Evolutionary conservation across 768 basidiomycete genomes (phyloP).

Genomic region (Trametopsis cervina): DNA sequence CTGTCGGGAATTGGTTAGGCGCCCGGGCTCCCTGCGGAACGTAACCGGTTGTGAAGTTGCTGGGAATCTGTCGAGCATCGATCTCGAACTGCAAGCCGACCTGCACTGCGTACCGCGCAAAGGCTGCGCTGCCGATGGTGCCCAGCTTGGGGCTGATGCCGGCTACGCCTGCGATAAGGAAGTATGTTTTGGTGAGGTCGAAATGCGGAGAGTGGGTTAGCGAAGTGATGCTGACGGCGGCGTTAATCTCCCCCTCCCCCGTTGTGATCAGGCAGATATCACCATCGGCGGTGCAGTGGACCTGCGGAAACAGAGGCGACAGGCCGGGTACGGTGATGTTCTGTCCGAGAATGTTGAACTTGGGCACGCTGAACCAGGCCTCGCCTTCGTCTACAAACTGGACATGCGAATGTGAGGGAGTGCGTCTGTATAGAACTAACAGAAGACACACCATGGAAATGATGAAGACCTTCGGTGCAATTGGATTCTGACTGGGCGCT

Average conservation of each 20-base stretch:
- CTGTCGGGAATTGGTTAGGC: conserved; percentile 22
- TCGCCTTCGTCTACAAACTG: conserved; percentile 12
- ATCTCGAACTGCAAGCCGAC: conserved; percentile 33
- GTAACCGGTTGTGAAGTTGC: conserved; percentile 31
- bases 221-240: conserved; percentile 27
- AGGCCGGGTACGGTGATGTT: conserved; percentile 34
- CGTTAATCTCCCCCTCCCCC: conserved; percentile 37
- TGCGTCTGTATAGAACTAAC: background rate
- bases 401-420: too few species aligned
- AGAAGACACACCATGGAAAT: conserved; percentile 3
- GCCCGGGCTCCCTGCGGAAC: conserved; percentile 25
- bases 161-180: conserved; percentile 35
- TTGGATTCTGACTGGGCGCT: background rate
- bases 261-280: conserved; percentile 32
- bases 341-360: conserved; percentile 26
- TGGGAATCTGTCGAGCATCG: conserved; percentile 34
- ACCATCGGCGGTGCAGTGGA: conserved; percentile 28
- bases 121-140: conserved; percentile 32
- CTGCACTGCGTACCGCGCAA: conserved; percentile 35
- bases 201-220: conserved; percentile 28
- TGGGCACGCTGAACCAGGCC: conserved; percentile 19
- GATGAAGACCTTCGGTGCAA: conserved; percentile 7
- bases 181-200: conserved; percentile 34
- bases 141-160: conserved; percentile 32
- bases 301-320: conserved; percentile 32